phyloP scores from a whole-genome alignment of 73 alveolate species.

The Loxodes magnus region DNA sequence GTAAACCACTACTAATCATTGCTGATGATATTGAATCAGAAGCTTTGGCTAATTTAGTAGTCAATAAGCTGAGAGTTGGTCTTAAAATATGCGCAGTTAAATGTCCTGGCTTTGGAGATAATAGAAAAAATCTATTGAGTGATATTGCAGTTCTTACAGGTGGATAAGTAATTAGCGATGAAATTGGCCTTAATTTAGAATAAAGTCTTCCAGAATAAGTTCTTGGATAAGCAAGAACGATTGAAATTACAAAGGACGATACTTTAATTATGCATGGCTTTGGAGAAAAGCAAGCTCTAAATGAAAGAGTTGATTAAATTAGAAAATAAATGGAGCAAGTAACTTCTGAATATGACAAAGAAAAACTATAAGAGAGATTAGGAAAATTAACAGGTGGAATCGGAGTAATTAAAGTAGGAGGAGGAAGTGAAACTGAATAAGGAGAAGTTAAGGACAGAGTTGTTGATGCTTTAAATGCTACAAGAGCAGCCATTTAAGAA shows the following conservation, averaged over 20 bases:
- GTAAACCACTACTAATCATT: constrained; percentile 76
- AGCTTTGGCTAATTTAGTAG: constrained; percentile 89
- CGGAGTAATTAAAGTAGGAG: constrained; percentile 97
- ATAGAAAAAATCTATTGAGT: constrained; percentile 81
- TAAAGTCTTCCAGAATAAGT: constrained; percentile 54
- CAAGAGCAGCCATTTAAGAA: constrained; percentile 94
- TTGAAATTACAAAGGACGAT: constrained; percentile 88
- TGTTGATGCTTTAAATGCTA: constrained; percentile 94
- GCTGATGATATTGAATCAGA: constrained; percentile 96
- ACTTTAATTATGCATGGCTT: constrained; percentile 92
- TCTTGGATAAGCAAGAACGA: constrained; percentile 77
- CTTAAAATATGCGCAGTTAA: constrained; percentile 94
- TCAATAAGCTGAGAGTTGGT: constrained; percentile 91
- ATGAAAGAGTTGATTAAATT: constrained; percentile 61
- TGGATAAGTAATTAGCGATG: constrained; percentile 84
- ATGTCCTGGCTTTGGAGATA: constrained; percentile 98
- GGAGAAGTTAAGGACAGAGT: constrained; percentile 94
- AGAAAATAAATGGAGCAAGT: constrained; percentile 59
- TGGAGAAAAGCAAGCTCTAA: constrained; percentile 64
- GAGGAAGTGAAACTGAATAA: constrained; percentile 91
- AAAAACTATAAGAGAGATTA: constrained; percentile 90
- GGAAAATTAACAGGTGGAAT: constrained; percentile 96
- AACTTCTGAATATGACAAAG: constrained; percentile 81
- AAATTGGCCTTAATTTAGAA: constrained; percentile 72
- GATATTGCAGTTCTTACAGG: constrained; percentile 93